Percentiles rank a stretch among this genome's conserved stretches.
These are phyloP conservation scores for Podila clonocystis DNA, from an alignment of 192 early-diverging fungal species.

Conservation along the genomic window DNA sequence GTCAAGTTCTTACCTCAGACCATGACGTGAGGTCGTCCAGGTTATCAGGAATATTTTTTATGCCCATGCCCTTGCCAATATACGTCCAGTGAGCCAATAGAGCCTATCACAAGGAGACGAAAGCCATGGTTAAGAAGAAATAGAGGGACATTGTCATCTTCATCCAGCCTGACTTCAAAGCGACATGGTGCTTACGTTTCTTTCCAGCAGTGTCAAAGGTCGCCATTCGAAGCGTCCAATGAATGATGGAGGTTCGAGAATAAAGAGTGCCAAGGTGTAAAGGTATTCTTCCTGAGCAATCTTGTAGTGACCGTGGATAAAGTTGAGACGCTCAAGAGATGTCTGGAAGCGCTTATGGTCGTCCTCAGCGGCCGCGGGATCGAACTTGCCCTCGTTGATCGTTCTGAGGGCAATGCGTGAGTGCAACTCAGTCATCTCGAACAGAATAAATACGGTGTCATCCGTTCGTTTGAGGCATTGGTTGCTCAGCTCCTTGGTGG, in stretches of 20 bases:
- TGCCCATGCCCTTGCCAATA: constrained; percentile 28
- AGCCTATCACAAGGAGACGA: not conserved
- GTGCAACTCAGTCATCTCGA: constrained; percentile 43
- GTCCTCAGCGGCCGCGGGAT: constrained; percentile 9
- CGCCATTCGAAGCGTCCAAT: constrained; percentile 51
- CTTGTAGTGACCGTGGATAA: constrained; percentile 50
- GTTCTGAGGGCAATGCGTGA: constrained; percentile 32
- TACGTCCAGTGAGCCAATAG: constrained; percentile 4
- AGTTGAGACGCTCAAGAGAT: constrained; percentile 47
- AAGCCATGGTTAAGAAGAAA: not conserved
- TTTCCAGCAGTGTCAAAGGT: constrained; percentile 37
- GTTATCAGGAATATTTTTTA: constrained; percentile 24
- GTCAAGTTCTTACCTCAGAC: constrained; percentile 12
- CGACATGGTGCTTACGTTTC: constrained; percentile 35
- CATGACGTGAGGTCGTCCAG: constrained; percentile 6
- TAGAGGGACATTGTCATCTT: not conserved
- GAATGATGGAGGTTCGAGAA: constrained; percentile 37
- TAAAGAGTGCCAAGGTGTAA: constrained; percentile 49
- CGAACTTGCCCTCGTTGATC: constrained; percentile 4
- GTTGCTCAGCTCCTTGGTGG: constrained; percentile 32
- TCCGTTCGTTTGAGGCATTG: constrained; percentile 32
- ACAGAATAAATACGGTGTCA: constrained; percentile 44
- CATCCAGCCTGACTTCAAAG: not conserved
- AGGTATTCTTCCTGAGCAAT: constrained; percentile 56
- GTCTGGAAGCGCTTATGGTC: constrained; percentile 17